phyloP scores from a whole-genome alignment of 2,329 filamentous ascomycete species.

The Penicillium sp. region DNA sequence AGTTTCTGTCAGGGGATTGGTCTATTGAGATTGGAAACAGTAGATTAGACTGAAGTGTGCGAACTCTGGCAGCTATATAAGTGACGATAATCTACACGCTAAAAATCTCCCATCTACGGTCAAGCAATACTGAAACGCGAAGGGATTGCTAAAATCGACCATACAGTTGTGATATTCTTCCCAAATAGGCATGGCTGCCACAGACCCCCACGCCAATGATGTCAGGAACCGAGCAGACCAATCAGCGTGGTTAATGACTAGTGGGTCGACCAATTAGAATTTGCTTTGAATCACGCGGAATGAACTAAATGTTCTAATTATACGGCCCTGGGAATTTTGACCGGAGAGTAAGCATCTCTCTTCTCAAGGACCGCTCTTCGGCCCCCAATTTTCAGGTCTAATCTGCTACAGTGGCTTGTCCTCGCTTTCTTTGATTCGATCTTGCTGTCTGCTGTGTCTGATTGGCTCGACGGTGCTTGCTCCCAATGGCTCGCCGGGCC shows the following conservation, averaged over 20 bases:
- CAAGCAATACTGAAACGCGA: conserved; percentile 17
- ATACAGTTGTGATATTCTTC: conserved; percentile 11
- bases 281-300: neutral
- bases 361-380: neutral
- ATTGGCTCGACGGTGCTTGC: neutral
- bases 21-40: neutral
- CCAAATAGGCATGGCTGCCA: conserved; percentile 15
- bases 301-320: conserved; percentile 4
- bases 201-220: conserved; percentile 8
- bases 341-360: neutral
- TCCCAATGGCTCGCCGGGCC: neutral
- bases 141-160: conserved; percentile 6
- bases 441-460: neutral
- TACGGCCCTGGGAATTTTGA: neutral
- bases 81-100: neutral
- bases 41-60: neutral
- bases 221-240: conserved; percentile 25
- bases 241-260: neutral
- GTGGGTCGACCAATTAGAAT: conserved; percentile 1
- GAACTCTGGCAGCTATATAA: neutral
- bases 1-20: neutral
- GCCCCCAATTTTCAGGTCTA: neutral
- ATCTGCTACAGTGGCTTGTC: neutral
- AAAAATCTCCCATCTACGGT: conserved; percentile 3
- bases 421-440: neutral